Evolutionary conservation across 140 eudicot genomes (phyloP), one percentile per base, ranked within the genome.

Genomic region (Cichorium intybus): DNA sequence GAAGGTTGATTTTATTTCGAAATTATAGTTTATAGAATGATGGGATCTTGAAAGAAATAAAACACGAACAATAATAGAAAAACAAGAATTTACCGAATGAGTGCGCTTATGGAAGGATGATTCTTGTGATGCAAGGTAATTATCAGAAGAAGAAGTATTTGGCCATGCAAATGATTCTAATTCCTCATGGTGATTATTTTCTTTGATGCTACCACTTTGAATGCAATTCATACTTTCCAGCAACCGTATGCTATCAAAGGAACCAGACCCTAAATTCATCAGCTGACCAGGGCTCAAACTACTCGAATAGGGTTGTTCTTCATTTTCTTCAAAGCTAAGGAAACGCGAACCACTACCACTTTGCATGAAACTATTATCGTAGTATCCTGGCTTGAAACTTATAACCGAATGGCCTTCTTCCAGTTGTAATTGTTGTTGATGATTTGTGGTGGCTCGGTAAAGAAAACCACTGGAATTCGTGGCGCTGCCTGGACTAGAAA

Each of bases 401-500:
- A 87, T 82, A 51, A 82, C 76, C 14, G 97, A 85, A 81, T 80
- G 84, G 20, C 75, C 90, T 54, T 84, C 88, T 28, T 86, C 93
- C 0, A 70, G 72, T 11, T 79, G 80, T 17, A 58, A 51, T 10
- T 76, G 72, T 62, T 70, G 78, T 22, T 54, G 51, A 17, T 70
- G 62, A 56, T 58, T 77, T 12, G 75, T 67, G 7, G 55, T 21
- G 4, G 66, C 64, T 14, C 61, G 74, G 22, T 68, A 70, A 23
- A 70, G 74, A 37, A 77, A 39, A 6, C 81, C 88, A 22, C 69
- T 63, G 6, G 89, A 89, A 52, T 77, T 89, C 0, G 91, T 60
- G 26, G 75, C 75, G 74, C 95, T 89, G 11, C 81, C 73, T 2
- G 93, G 95, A 56, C 95, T 90, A 1, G 97, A 90, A 60, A 84